These are phyloP conservation scores for Flaveria robusta DNA, from an alignment of 129 eudicot genomes.

Conservation along the genomic window DNA sequence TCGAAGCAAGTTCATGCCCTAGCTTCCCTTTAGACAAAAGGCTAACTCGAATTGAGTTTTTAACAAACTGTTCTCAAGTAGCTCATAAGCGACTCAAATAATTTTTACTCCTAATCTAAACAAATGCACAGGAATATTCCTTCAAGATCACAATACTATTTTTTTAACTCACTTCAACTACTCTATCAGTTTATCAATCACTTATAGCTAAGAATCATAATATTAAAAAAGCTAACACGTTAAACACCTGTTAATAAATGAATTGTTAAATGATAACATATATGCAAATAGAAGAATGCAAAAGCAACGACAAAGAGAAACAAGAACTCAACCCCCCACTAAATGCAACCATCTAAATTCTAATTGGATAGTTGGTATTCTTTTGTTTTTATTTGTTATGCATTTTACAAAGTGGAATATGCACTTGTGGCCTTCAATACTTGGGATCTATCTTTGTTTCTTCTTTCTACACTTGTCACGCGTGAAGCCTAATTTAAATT, in stretches of 20 bases:
- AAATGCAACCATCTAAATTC: neutral
- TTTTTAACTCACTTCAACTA: neutral
- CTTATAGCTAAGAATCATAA: too few relatives aligned
- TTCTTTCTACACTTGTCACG: conserved; percentile 26
- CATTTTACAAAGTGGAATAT: conserved; percentile 10
- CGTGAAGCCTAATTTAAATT: conserved; percentile 6
- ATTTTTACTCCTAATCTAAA: neutral
- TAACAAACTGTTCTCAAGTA: too few relatives aligned
- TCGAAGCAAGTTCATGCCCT: too few relatives aligned
- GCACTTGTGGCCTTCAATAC: conserved; percentile 15
- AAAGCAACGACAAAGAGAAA: conserved; percentile 4
- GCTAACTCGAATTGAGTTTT: neutral
- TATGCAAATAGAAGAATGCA: neutral
- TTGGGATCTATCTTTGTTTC: neutral
- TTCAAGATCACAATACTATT: neutral
- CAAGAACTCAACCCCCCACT: conserved; percentile 6
- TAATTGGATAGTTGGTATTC: neutral
- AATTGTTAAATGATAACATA: neutral
- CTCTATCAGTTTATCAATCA: neutral
- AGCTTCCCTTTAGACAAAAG: too few relatives aligned
- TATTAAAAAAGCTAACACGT: neutral
- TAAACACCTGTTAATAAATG: too few relatives aligned
- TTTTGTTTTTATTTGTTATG: neutral
- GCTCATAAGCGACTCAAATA: too few relatives aligned
- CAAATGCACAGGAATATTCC: neutral